A percentile compares a stretch with the other conserved stretches of the same genome.
Conservation (phyloP, 2,329 filamentous ascomycete genomes). For the Whalleya microplaca region DNA sequence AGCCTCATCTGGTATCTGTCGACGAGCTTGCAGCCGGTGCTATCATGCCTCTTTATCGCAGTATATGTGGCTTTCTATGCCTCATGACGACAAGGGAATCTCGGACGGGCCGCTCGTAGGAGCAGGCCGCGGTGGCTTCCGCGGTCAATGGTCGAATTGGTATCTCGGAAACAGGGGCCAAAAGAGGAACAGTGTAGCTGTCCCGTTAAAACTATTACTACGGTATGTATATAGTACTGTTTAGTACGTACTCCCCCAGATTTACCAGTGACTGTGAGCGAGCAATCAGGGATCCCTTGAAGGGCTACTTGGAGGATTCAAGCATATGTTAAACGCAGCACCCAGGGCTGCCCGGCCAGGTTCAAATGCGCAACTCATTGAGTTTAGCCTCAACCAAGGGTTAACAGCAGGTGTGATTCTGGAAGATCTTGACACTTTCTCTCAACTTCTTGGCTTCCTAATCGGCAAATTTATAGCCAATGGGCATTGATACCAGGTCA, state of each 20-base stretch:
- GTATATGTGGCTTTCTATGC: conserved; percentile 13
- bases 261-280: conserved; percentile 17
- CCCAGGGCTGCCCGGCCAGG: conserved; percentile 16
- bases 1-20: not conserved
- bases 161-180: conserved; percentile 33
- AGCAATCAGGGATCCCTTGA: conserved; percentile 9
- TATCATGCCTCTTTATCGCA: conserved; percentile 8
- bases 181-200: conserved; percentile 29
- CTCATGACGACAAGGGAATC: not conserved
- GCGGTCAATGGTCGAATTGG: conserved; percentile 30
- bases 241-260: conserved; percentile 32
- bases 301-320: conserved; percentile 12
- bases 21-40: not conserved
- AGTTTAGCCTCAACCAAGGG: conserved; percentile 22
- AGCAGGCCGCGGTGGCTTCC: conserved; percentile 28
- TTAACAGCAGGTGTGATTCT: conserved; percentile 27
- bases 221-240: too few species aligned
- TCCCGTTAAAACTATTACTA: too few species aligned
- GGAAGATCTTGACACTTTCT: conserved; percentile 31
- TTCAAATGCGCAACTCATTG: conserved; percentile 19
- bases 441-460: conserved; percentile 25
- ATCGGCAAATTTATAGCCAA: conserved; percentile 31
- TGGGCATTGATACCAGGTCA: conserved; percentile 22
- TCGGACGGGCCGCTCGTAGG: conserved; percentile 26
- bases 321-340: conserved; percentile 23